A percentile compares a stretch with the other conserved stretches of the same genome.
Conservation (phyloP, 73 alveolate species). For the Tetrahymena thermophila region DNA sequence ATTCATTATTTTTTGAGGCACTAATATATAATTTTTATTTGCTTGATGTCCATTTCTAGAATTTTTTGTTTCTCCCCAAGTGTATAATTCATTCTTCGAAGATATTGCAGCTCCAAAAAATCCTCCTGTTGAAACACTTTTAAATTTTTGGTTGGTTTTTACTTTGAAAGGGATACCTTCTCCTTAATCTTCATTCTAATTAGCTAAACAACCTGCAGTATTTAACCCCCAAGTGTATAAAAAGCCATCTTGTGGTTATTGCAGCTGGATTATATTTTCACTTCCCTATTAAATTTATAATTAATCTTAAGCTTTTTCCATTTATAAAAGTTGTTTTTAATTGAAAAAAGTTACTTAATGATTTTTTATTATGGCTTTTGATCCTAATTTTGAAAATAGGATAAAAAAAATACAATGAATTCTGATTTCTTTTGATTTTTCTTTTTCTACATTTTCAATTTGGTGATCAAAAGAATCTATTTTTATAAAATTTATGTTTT, state of each 20-base stretch:
- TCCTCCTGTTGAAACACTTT: constrained; percentile 16
- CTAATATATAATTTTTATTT: neutral
- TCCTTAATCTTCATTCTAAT: neutral
- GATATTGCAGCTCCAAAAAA: constrained; percentile 25
- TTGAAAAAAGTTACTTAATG: no score
- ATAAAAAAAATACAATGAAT: no score
- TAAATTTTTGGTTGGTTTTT: neutral
- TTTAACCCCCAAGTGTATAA: constrained; percentile 64
- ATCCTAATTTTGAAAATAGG: neutral
- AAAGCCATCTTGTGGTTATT: neutral
- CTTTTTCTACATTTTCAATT: no score
- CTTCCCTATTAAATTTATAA: neutral
- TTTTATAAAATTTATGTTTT: no score
- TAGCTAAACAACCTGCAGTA: constrained; percentile 41
- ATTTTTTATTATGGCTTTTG: no score
- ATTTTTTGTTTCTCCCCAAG: constrained; percentile 33
- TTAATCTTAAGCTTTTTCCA: neutral
- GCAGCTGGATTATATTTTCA: neutral
- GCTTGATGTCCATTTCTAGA: constrained; percentile 38
- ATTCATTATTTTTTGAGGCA: constrained; percentile 1
- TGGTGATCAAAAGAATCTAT: no score
- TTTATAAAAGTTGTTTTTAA: neutral
- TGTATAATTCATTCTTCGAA: constrained; percentile 4
- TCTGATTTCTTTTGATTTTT: no score
- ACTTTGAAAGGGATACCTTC: neutral